phyloP scores from a whole-genome alignment of 1,284 basidiomycete genomes.

The Abortiporus biennis region DNA sequence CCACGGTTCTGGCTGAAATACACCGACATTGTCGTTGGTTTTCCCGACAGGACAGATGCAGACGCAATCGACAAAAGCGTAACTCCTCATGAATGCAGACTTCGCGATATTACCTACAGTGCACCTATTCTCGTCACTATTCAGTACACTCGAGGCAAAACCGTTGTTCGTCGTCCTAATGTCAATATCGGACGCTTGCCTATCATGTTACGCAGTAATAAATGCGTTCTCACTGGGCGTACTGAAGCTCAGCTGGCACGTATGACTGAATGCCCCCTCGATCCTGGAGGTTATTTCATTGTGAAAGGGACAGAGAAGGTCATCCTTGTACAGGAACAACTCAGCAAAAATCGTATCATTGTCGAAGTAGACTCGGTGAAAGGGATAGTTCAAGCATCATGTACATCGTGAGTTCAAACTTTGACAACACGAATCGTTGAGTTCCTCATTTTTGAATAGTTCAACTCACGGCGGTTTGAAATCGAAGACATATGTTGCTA shows the following conservation, averaged over 20 bases:
- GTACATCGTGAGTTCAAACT: conserved; percentile 74
- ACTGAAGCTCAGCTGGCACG: conserved; percentile 79
- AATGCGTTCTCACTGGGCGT: conserved; percentile 83
- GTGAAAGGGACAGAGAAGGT: conserved; percentile 99
- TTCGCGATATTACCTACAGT: conserved; percentile 94
- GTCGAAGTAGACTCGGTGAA: conserved; percentile 93
- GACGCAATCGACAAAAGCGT: conserved; percentile 79
- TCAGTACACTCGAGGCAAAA: conserved; percentile 92
- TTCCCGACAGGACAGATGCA: conserved; percentile 85
- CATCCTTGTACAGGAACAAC: conserved; percentile 97
- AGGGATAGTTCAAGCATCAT: conserved; percentile 91
- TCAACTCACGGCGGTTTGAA: conserved; percentile 97
- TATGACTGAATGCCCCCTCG: conserved; percentile 96
- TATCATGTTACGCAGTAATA: conserved; percentile 96
- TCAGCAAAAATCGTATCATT: conserved; percentile 99
- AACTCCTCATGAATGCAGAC: conserved; percentile 96
- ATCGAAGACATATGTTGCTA: conserved; percentile 97
- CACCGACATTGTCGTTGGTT: conserved; percentile 90
- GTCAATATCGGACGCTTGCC: conserved; percentile 92
- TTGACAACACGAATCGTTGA: background rate
- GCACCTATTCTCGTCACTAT: conserved; percentile 95
- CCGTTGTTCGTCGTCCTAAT: conserved; percentile 78
- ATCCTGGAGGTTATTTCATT: conserved; percentile 98
- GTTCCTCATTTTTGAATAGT: conserved; percentile 30
- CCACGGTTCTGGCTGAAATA: conserved; percentile 98